These are phyloP conservation scores for Camellia oleifera DNA, from an alignment of 179 eudicot species.

Conservation along the genomic window DNA sequence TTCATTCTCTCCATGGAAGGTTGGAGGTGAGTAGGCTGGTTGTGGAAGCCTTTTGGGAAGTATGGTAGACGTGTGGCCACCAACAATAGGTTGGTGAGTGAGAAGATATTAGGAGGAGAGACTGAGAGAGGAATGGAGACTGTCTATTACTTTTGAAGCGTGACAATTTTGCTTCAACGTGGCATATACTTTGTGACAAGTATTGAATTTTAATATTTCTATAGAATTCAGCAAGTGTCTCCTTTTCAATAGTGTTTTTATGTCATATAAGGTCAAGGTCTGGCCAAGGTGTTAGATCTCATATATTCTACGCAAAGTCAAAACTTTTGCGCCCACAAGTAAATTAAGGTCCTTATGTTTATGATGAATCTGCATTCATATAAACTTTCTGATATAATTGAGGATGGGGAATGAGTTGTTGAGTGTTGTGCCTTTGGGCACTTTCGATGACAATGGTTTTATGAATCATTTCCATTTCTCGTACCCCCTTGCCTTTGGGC, in stretches of 20 bases:
- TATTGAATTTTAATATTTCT: neutral
- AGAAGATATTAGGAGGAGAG: neutral
- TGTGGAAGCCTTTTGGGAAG: neutral
- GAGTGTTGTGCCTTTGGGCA: no score
- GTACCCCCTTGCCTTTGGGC: neutral
- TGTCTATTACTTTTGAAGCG: no score
- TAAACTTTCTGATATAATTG: neutral
- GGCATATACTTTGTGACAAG: neutral
- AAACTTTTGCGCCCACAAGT: neutral
- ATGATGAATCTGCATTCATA: neutral
- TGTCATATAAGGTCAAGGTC: neutral
- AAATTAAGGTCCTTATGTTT: neutral
- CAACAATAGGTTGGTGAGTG: neutral
- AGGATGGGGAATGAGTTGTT: neutral
- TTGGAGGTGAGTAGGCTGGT: neutral
- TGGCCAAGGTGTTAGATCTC: neutral
- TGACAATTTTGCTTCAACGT: neutral
- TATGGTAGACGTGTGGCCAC: neutral
- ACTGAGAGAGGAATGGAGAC: neutral
- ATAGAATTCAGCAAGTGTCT: neutral
- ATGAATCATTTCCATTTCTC: neutral
- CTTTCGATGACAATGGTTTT: neutral
- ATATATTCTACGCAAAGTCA: neutral
- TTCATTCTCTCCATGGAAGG: neutral
- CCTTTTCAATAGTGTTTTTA: neutral